phyloP scores from a whole-genome alignment of 306 rosid species.

The Cercis canadensis region DNA sequence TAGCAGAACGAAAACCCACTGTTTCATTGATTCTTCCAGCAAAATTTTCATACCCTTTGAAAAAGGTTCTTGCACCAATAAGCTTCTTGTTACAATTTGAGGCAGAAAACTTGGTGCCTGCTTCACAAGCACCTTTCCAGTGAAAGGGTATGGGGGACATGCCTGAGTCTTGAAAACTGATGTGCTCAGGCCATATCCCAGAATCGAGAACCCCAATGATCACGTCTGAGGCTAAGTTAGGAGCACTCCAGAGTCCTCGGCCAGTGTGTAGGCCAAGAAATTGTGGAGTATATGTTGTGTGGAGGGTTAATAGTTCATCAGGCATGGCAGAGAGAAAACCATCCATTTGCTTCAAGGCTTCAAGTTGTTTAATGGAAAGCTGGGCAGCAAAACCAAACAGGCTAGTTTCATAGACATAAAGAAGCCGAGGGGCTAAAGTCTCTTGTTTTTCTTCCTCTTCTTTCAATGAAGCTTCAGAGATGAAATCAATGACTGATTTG shows the following conservation, averaged over 20 bases:
- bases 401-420: conserved; percentile 60
- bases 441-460: conserved; percentile 35
- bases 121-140: conserved; percentile 75
- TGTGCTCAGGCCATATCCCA: conserved; percentile 82
- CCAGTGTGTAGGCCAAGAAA: conserved; percentile 63
- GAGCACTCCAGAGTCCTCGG: conserved; percentile 60
- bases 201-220: conserved; percentile 71
- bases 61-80: conserved; percentile 66
- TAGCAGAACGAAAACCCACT: conserved; percentile 52
- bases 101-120: conserved; percentile 61
- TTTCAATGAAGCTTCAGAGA: conserved; percentile 43
- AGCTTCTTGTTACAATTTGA: conserved; percentile 72
- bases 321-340: conserved; percentile 67
- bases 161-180: conserved; percentile 62
- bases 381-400: conserved; percentile 69
- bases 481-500: conserved; percentile 50
- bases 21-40: conserved; percentile 59
- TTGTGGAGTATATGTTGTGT: conserved; percentile 62
- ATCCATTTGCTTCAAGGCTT: conserved; percentile 45
- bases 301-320: conserved; percentile 64
- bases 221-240: conserved; percentile 61
- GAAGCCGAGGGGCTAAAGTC: conserved; percentile 45
- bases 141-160: conserved; percentile 52
- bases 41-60: conserved; percentile 62
- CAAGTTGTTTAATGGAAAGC: conserved; percentile 54